Percentiles rank a stretch among this genome's conserved stretches.
Conservation (phyloP, 176 grass and related monocot genomes). For the Eragrostis curvula region DNA sequence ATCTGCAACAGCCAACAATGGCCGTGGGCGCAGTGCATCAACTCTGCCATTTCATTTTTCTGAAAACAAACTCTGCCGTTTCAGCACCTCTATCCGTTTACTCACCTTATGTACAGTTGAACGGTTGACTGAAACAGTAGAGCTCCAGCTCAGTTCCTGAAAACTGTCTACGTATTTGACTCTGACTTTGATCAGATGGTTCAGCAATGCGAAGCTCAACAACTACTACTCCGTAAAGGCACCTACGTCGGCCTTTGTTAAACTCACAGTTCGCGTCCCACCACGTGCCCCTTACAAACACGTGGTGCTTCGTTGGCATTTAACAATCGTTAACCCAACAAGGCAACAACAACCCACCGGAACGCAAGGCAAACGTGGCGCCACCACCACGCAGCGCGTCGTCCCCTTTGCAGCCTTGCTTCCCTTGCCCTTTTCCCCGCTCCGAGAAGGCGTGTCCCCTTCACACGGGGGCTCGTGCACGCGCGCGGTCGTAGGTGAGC, state of each 20-base stretch:
- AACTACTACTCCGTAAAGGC: neutral
- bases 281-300: neutral
- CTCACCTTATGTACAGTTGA: neutral
- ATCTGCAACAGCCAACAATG: no score
- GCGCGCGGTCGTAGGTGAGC: conserved; percentile 41
- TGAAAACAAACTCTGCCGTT: neutral
- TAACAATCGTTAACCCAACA: neutral
- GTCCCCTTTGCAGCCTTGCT: neutral
- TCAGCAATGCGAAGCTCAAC: neutral
- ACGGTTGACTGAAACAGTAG: neutral
- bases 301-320: neutral
- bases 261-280: neutral
- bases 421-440: neutral
- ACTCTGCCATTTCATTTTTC: no score
- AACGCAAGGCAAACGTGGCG: conserved; percentile 12
- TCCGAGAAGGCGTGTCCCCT: conserved; percentile 37
- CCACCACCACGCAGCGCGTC: conserved; percentile 16
- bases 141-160: neutral
- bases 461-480: neutral
- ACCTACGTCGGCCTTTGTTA: neutral
- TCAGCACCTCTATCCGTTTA: neutral
- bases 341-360: neutral
- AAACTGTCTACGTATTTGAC: neutral
- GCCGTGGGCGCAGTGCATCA: no score
- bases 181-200: neutral